Evolutionary conservation across 2,329 filamentous ascomycete species (phyloP), one percentile per base, ranked within the genome.

Genomic region (Diatrype stigma): DNA sequence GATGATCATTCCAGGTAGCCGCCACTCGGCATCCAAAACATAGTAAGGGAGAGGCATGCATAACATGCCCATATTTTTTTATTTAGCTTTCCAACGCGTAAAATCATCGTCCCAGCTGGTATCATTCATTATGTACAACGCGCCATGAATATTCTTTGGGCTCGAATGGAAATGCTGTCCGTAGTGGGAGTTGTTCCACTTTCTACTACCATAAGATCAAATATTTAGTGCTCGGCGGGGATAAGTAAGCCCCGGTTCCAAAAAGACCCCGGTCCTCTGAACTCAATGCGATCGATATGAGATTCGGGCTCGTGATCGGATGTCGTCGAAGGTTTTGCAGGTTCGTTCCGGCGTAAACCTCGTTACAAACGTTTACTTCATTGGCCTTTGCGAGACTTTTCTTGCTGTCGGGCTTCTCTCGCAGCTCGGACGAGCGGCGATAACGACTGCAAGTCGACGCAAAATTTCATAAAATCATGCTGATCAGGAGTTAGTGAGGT

Each of bases 401-500:
- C 93, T 64, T 93, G 87, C 23, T 88, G 88, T 68, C 92, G 82
- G 57, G 91, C 91, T 67, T 90, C 84, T 59, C 92, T 82, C 45
- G 93, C 93, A 40, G 91, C 88, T 64, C 86, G 84, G 48, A 97
- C 93, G 52, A 97, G 80, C 10, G 93, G 92, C 23, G 93, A 87
- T 49, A 97, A 78, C 53, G 91, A 90, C 49, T 78, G 78, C 16
- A 92, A 71, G 52, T 89, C 87, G 50, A 89, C 84, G 61, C 88
- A 91, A 56, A 79, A 70, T 64, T 85, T 84, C 86, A 92, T 90
- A 67, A 92, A 92, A 14, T 88, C 84, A 63, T 92, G 88, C 88
- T 92, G 61, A 38, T 54, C 23, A 22, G 17, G 19, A 40, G 50
- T 68, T 53, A 67, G 63, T 51, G 22, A 28, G 34, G 35, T 12